phyloP scores from a whole-genome alignment of 2,329 filamentous ascomycete genomes.

The Pleomassaria siparia region DNA sequence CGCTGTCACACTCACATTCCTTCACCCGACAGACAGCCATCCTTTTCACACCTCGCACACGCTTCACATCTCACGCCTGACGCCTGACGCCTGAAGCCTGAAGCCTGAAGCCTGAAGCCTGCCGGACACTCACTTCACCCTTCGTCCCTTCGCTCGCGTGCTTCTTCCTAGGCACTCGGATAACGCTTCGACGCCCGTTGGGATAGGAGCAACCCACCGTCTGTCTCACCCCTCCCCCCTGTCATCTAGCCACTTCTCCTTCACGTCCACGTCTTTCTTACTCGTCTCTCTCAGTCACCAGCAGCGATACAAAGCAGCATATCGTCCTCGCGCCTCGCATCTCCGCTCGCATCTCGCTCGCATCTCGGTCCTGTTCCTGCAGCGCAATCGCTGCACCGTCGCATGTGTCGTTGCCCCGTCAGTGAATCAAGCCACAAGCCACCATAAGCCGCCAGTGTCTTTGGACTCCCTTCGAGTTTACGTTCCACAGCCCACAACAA shows the following conservation, averaged over 20 bases:
- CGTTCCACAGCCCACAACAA: slow-evolving; percentile 33
- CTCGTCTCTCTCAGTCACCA: slow-evolving; percentile 20
- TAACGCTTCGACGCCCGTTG: slow-evolving; percentile 22
- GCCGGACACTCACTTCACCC: not conserved
- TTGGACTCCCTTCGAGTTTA: slow-evolving; percentile 28
- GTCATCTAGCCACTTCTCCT: slow-evolving; percentile 11
- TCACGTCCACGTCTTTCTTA: slow-evolving; percentile 16
- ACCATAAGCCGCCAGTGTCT: no score
- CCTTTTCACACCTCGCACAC: not conserved
- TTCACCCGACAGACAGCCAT: not conserved
- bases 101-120: no score
- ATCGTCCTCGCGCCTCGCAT: slow-evolving; percentile 7
- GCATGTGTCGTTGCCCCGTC: slow-evolving; percentile 28
- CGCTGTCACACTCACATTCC: not conserved
- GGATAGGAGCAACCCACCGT: slow-evolving; percentile 22
- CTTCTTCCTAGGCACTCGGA: slow-evolving; percentile 19
- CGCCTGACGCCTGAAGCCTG: no score
- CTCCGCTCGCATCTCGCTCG: slow-evolving; percentile 13
- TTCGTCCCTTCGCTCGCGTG: slow-evolving; percentile 2
- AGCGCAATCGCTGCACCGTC: slow-evolving; percentile 16
- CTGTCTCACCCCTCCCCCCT: no score
- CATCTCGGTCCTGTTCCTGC: slow-evolving; percentile 6
- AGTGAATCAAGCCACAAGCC: slow-evolving; percentile 17
- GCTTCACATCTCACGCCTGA: no score
- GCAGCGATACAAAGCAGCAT: slow-evolving; percentile 27